phyloP scores from a whole-genome alignment of 2,329 filamentous ascomycete species.

The Exophiala phaeomuriformis region DNA sequence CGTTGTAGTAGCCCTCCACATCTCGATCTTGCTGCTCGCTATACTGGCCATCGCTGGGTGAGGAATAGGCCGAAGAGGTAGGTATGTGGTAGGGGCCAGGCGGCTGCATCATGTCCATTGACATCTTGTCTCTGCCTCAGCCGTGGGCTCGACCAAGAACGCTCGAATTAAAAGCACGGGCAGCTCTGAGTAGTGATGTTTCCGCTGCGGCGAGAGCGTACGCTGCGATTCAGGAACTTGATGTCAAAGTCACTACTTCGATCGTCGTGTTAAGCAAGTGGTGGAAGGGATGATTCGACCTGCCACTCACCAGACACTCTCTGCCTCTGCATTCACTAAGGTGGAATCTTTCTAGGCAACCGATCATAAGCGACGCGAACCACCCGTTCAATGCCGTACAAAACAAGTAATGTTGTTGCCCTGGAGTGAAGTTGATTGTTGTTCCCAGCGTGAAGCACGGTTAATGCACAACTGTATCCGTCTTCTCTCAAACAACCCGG shows the following conservation, averaged over 20 bases:
- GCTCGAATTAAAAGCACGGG: neutral
- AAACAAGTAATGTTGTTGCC: neutral
- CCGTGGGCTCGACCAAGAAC: slow-evolving; percentile 10
- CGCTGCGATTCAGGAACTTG: neutral
- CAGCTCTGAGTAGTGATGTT: no score
- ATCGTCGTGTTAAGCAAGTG: neutral
- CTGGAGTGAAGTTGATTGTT: neutral
- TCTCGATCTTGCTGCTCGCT: slow-evolving; percentile 11
- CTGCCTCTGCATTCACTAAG: slow-evolving; percentile 4
- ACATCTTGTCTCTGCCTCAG: slow-evolving; percentile 13
- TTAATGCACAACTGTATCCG: slow-evolving; percentile 1
- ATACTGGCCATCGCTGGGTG: slow-evolving; percentile 11
- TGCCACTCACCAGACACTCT: slow-evolving; percentile 5
- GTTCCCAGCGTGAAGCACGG: neutral
- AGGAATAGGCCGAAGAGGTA: slow-evolving; percentile 12
- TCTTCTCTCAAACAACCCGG: slow-evolving; percentile 6
- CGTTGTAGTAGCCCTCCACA: slow-evolving; percentile 14
- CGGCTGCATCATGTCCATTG: slow-evolving; percentile 18
- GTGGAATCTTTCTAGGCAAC: neutral
- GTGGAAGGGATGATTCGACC: neutral
- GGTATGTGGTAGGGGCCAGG: slow-evolving; percentile 16
- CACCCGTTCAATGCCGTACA: neutral
- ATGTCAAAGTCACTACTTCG: slow-evolving; percentile 1
- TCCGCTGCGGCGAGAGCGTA: no score
- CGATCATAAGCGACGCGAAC: neutral